Base-by-base conservation (phyloP, 495 filamentous ascomycete genomes). In the Aspergillus asperescens region DNA sequence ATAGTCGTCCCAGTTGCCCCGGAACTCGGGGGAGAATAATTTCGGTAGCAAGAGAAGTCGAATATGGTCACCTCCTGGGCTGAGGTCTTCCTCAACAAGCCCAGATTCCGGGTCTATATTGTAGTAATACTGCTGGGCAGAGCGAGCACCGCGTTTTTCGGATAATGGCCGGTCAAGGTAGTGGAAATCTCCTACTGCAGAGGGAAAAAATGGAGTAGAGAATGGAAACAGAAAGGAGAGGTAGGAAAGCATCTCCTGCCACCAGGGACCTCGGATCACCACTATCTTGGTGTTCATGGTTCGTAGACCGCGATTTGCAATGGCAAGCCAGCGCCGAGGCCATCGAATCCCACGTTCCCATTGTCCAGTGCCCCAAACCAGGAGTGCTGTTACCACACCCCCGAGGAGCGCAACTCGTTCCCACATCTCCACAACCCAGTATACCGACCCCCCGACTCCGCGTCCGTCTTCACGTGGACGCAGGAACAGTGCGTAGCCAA, bases 1-100 rank as follows among this genome's bases (percentile, higher is more conserved):
- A 67, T 92, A 98, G 4, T 90, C 67, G 60, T 98, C 93, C 93
- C 93, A 98, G 54, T 94, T 95, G 62, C 95, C 89, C n/a, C 93
- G 81, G 63, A 98, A 97, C 47, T 87, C 87, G 0, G 94, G 85
- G 9, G 89, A 91, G 58, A 98, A 98, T 0, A 90, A 88, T 67
- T 98, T 98, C 5, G 93, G 90, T 31, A 96, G 78, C 10, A 98
- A 76, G 16, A 98, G 74, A 19, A 98, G 79, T 62, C 93, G 94
- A 28, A 98, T 81, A 61, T 90, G 86, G 65, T 96, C 89, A 5
- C 93, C 93, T 7, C 92, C 90, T 0, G 86, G 82, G 4, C 89
- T 83, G 46, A 96, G 76, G 62, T 96, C 92, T 64, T 98, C 94
- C 54, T 84, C 82, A 8, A 74, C 64, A 2, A 74, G 57, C 5